Percentiles rank a stretch among this genome's conserved stretches.
Evolutionary conservation across 768 basidiomycete genomes (phyloP).

Genomic region (Mycena latifolia): DNA sequence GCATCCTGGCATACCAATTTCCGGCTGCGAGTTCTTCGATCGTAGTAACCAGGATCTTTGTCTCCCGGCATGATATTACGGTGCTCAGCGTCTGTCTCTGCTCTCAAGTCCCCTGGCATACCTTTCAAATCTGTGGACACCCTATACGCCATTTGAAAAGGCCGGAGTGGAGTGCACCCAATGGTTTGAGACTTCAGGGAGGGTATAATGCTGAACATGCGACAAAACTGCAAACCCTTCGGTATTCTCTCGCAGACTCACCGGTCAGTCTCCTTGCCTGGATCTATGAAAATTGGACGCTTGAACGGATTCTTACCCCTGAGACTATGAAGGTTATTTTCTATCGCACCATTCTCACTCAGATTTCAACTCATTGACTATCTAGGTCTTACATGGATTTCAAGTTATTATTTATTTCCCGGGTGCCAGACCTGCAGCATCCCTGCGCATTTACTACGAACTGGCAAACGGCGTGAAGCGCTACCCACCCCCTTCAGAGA

Average conservation of each 20-base stretch:
- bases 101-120: slow-evolving; percentile 26
- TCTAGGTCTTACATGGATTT: slow-evolving; percentile 71
- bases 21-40: slow-evolving; percentile 39
- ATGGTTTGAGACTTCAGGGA: slow-evolving; percentile 37
- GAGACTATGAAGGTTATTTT: slow-evolving; percentile 61
- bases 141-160: slow-evolving; percentile 37
- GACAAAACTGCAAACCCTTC: slow-evolving; percentile 54
- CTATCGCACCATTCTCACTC: neutral
- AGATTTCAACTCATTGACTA: slow-evolving; percentile 23
- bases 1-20: slow-evolving; percentile 60
- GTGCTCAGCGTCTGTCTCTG: slow-evolving; percentile 19
- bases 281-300: slow-evolving; percentile 42
- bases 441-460: slow-evolving; percentile 71
- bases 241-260: slow-evolving; percentile 59
- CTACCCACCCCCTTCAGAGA: slow-evolving; percentile 9
- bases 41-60: neutral
- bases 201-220: slow-evolving; percentile 43
- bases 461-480: slow-evolving; percentile 35
- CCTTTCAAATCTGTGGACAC: slow-evolving; percentile 12
- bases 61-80: neutral
- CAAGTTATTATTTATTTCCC: slow-evolving; percentile 73
- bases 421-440: slow-evolving; percentile 67
- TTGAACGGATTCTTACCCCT: slow-evolving; percentile 55
- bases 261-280: slow-evolving; percentile 52
- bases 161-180: slow-evolving; percentile 37